Percentiles rank a stretch among this genome's conserved stretches.
These are phyloP conservation scores for Boletus rubescentipes DNA, from an alignment of 768 basidiomycete genomes.

Conservation along the genomic window DNA sequence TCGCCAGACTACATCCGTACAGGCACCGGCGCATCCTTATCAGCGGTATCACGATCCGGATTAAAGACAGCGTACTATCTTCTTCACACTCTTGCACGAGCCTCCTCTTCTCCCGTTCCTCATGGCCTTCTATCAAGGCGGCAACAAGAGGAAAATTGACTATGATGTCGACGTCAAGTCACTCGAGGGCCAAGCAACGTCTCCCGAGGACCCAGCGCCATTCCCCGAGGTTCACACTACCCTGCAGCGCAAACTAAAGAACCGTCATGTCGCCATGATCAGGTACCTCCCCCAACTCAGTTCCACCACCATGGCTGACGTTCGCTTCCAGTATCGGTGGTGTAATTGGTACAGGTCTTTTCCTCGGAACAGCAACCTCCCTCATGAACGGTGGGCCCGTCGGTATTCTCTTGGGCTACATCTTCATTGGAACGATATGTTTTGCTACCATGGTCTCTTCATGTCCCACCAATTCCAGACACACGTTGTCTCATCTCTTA, in stretches of 20 bases:
- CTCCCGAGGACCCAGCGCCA: no score
- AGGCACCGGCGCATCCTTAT: no score
- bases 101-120: no score
- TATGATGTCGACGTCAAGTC: constrained; percentile 7
- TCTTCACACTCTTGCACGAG: no score
- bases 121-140: neutral
- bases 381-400: constrained; percentile 1
- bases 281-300: neutral
- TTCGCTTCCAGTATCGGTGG: neutral
- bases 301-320: neutral
- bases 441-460: neutral
- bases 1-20: no score
- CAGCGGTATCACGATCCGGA: no score
- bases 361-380: neutral
- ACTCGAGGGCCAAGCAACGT: neutral
- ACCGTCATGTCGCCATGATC: constrained; percentile 4
- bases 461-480: neutral
- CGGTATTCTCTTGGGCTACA: neutral
- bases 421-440: constrained; percentile 1
- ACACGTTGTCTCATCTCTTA: neutral
- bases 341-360: constrained; percentile 4
- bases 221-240: neutral
- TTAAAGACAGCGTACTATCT: no score
- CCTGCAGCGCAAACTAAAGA: neutral
- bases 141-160: neutral